These are phyloP conservation scores for Bryopsis sp. DNA, from an alignment of 139 green algal species.

Conservation along the genomic window DNA sequence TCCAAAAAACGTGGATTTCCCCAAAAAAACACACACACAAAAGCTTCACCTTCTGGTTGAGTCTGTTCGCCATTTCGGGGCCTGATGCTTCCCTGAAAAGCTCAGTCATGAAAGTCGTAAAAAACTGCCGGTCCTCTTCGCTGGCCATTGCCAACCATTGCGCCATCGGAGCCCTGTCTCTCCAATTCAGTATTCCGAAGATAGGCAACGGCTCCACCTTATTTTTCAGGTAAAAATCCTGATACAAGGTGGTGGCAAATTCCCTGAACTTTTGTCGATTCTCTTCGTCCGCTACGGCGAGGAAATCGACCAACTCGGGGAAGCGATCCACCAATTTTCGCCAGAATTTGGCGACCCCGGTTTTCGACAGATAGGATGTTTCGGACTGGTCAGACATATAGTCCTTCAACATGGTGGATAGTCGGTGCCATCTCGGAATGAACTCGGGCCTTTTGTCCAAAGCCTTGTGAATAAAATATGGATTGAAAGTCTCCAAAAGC, in stretches of 20 bases:
- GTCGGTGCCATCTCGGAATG: background rate
- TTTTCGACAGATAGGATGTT: constrained; percentile 4
- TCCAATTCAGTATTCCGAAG: constrained; percentile 9
- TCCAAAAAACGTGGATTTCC: too few species aligned
- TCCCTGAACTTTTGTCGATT: constrained; percentile 1
- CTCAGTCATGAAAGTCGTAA: too few species aligned
- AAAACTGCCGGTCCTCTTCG: constrained; percentile 10
- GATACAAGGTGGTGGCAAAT: constrained; percentile 4
- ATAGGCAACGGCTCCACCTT: constrained; percentile 12
- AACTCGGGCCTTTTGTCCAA: constrained; percentile 4
- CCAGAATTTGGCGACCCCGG: constrained; percentile 17
- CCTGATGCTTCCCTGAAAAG: too few species aligned
- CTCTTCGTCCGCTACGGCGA: constrained; percentile 15
- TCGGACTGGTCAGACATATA: constrained; percentile 16
- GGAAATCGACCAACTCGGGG: constrained; percentile 18
- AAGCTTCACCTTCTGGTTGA: too few species aligned
- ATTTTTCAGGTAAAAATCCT: constrained; percentile 12
- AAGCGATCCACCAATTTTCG: constrained; percentile 15
- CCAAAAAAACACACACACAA: too few species aligned
- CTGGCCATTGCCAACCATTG: constrained; percentile 14
- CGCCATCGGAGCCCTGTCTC: constrained; percentile 15
- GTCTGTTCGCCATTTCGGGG: too few species aligned
- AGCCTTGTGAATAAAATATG: background rate
- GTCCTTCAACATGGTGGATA: constrained; percentile 3
- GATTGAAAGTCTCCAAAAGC: constrained; percentile 15